Conservation (phyloP, 1,284 basidiomycete species). For the Sporisorium scitamineum region DNA sequence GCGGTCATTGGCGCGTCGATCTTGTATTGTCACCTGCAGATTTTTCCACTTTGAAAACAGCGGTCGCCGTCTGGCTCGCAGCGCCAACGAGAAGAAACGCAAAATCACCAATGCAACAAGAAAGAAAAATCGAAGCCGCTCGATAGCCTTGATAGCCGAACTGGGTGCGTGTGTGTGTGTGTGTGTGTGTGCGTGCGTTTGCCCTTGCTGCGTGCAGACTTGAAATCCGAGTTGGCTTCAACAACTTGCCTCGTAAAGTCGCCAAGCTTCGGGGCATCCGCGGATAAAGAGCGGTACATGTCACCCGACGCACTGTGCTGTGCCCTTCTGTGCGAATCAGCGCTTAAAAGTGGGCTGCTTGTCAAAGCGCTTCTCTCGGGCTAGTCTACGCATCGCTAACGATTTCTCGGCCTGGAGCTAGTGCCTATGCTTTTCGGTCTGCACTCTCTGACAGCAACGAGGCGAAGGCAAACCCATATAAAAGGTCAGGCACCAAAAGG, state of each 20-base stretch:
- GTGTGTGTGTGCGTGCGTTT: not conserved
- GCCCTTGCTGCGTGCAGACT: not conserved
- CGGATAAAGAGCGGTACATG: not conserved
- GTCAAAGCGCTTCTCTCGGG: too few species aligned
- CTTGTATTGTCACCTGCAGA: not conserved
- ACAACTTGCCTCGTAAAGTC: not conserved
- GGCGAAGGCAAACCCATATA: not conserved
- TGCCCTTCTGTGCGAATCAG: not conserved
- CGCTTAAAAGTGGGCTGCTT: not conserved
- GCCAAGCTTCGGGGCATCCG: not conserved
- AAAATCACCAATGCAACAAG: not conserved
- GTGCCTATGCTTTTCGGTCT: not conserved
- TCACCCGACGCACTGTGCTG: not conserved
- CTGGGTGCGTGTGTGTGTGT: not conserved
- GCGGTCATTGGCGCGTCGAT: not conserved
- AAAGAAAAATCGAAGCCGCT: not conserved
- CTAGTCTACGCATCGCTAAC: too few species aligned
- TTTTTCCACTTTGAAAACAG: too few species aligned
- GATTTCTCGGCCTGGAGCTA: not conserved
- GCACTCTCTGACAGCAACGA: not conserved
- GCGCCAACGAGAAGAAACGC: not conserved
- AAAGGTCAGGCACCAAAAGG: not conserved
- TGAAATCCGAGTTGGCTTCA: not conserved
- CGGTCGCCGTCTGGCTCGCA: too few species aligned
- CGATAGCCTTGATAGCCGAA: constrained; percentile 1